These are phyloP conservation scores for Betula pendula DNA, from an alignment of 306 rosid species.

Conservation along the genomic window DNA sequence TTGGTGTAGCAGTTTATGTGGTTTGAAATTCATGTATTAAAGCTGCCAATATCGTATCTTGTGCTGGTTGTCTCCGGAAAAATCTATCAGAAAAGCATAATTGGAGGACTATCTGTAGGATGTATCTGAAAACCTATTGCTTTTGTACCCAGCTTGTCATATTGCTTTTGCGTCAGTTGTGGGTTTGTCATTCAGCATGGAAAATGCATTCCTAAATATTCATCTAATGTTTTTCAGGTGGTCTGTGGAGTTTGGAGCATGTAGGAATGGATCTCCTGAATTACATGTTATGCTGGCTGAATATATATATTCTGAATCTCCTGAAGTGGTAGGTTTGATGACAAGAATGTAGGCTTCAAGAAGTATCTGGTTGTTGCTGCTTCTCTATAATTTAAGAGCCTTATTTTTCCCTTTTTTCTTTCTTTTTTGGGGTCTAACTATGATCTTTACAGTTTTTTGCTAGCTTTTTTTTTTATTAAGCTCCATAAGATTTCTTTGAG, in stretches of 20 bases:
- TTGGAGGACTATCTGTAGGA: neutral
- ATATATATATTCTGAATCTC: conserved; percentile 83
- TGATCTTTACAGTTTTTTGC: neutral
- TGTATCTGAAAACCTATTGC: neutral
- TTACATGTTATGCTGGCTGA: conserved; percentile 86
- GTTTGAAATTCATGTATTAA: neutral
- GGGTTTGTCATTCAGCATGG: conserved; percentile 4
- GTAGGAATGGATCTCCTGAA: conserved; percentile 71
- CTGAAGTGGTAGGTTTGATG: conserved; percentile 76
- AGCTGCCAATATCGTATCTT: neutral
- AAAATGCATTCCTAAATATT: neutral
- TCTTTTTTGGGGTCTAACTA: neutral
- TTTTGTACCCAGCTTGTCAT: neutral
- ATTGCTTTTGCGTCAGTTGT: neutral
- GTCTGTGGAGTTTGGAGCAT: conserved; percentile 84
- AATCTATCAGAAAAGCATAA: neutral
- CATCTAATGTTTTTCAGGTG: conserved; percentile 51
- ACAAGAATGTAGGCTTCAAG: conserved; percentile 17
- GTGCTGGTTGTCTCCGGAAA: neutral
- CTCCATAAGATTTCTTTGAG: neutral
- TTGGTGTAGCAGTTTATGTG: neutral
- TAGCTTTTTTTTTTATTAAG: neutral
- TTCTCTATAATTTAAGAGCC: conserved; percentile 24
- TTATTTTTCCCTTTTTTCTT: neutral
- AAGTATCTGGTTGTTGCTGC: conserved; percentile 13